These are phyloP conservation scores for Trypanosoma caninum DNA, from an alignment of 208 protist genomes.

Conservation along the genomic window DNA sequence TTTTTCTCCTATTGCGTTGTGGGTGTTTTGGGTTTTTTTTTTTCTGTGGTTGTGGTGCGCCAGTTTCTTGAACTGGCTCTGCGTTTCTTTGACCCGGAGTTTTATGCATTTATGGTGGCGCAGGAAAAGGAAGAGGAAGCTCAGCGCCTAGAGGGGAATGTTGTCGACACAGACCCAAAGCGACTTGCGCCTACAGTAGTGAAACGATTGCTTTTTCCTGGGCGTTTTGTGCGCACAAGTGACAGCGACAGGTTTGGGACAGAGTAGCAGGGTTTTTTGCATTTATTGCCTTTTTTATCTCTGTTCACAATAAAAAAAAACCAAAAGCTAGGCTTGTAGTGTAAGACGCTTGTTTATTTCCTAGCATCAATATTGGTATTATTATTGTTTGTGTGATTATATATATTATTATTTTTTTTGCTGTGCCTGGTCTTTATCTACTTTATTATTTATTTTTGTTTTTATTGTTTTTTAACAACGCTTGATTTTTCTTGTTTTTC, in stretches of 20 bases:
- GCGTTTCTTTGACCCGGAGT: constrained; percentile 71
- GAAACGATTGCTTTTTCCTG: constrained; percentile 60
- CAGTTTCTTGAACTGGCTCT: constrained; percentile 51
- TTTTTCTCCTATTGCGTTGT: constrained; percentile 58
- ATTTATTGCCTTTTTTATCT: constrained; percentile 7
- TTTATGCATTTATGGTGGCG: constrained; percentile 70
- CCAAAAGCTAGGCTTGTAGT: too few species aligned
- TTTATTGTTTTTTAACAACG: too few species aligned
- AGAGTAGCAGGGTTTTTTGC: neutral
- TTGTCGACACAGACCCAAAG: constrained; percentile 73
- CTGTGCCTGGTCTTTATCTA: neutral
- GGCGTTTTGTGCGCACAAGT: constrained; percentile 59
- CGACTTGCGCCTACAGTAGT: constrained; percentile 66
- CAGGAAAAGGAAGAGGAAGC: constrained; percentile 70
- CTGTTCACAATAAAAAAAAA: neutral
- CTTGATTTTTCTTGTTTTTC: constrained; percentile 4
- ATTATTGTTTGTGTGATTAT: too few species aligned
- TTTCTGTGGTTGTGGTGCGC: constrained; percentile 52
- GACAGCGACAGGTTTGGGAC: constrained; percentile 4
- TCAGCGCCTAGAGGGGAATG: constrained; percentile 36
- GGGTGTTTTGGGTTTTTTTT: constrained; percentile 42
- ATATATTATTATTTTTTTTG: neutral
- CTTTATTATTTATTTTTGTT: neutral
- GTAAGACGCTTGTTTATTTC: too few species aligned
- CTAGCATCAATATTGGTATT: too few species aligned